A percentile compares a stretch with the other conserved stretches of the same genome.
Conservation (phyloP, 1,284 basidiomycete species). For the Megacollybia platyphylla region DNA sequence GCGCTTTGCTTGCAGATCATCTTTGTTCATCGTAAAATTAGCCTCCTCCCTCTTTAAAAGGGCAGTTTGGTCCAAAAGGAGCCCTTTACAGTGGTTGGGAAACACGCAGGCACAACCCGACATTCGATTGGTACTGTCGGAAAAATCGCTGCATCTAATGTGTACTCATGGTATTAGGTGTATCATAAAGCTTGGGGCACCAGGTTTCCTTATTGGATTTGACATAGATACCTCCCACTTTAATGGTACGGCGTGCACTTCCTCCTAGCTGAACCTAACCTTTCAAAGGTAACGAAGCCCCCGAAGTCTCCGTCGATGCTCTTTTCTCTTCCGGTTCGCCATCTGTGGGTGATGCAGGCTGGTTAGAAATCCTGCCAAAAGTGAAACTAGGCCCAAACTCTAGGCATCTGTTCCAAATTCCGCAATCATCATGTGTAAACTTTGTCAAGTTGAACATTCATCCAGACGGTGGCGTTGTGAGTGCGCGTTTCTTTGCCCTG, state of each 20-base stretch:
- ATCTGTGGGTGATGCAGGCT: conserved; percentile 28
- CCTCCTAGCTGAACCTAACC: conserved; percentile 1
- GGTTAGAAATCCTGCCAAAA: conserved; percentile 71
- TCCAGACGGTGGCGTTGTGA: conserved; percentile 90
- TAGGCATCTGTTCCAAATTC: conserved; percentile 76
- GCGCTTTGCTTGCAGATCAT: neutral
- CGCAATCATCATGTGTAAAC: conserved; percentile 44
- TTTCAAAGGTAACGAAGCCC: conserved; percentile 75
- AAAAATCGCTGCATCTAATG: neutral
- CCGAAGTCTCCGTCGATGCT: conserved; percentile 64
- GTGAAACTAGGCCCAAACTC: conserved; percentile 71
- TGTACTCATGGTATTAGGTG: conserved; percentile 39
- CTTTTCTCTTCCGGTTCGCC: conserved; percentile 39
- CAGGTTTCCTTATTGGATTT: conserved; percentile 72
- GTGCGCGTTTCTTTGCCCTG: conserved; percentile 15
- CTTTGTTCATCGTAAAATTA: conserved; percentile 16
- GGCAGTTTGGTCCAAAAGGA: conserved; percentile 92
- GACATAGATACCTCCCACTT: conserved; percentile 97
- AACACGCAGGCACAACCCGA: conserved; percentile 77
- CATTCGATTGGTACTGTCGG: conserved; percentile 72
- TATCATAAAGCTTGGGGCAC: conserved; percentile 80
- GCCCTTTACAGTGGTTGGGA: conserved; percentile 97
- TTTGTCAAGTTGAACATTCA: conserved; percentile 93
- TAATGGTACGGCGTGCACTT: conserved; percentile 42
- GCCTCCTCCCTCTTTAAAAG: conserved; percentile 77